Conservation (phyloP, 257 asterid genomes). For the Salvia miltiorrhiza region DNA sequence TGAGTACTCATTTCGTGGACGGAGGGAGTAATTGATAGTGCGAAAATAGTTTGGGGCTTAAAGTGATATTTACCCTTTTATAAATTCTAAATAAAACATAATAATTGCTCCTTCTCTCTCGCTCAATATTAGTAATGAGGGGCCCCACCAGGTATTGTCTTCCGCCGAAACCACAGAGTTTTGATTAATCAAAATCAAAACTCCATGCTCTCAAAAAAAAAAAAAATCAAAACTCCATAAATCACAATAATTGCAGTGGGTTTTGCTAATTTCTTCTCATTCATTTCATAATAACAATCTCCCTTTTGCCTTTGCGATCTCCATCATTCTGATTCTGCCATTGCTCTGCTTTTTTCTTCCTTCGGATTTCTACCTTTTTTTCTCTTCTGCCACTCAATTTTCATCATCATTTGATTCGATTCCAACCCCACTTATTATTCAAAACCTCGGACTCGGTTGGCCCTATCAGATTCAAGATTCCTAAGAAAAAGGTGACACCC, state of each 20-base stretch:
- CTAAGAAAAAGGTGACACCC: slow-evolving; percentile 16
- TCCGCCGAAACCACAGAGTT: slow-evolving; percentile 1
- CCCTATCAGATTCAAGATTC: slow-evolving; percentile 27
- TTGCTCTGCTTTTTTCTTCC: not conserved
- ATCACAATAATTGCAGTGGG: slow-evolving; percentile 7
- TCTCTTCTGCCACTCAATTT: not conserved
- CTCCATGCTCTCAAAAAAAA: no score
- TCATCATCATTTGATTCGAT: slow-evolving; percentile 13
- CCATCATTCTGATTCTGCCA: slow-evolving; percentile 7
- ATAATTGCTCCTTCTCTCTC: no score
- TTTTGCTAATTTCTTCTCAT: slow-evolving; percentile 25
- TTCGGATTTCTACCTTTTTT: not conserved
- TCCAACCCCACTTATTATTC: slow-evolving; percentile 13
- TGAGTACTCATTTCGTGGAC: no score
- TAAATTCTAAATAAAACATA: no score
- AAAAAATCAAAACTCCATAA: not conserved
- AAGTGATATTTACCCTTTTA: no score
- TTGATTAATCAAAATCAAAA: not conserved
- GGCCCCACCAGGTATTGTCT: slow-evolving; percentile 12
- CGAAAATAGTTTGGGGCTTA: no score
- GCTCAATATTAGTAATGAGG: no score
- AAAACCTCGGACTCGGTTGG: slow-evolving; percentile 20
- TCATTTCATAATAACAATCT: not conserved
- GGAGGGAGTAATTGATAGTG: no score
- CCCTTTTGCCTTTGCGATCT: not conserved